Base-by-base conservation (phyloP, 768 basidiomycete genomes). In the Agrocybe pediades region DNA sequence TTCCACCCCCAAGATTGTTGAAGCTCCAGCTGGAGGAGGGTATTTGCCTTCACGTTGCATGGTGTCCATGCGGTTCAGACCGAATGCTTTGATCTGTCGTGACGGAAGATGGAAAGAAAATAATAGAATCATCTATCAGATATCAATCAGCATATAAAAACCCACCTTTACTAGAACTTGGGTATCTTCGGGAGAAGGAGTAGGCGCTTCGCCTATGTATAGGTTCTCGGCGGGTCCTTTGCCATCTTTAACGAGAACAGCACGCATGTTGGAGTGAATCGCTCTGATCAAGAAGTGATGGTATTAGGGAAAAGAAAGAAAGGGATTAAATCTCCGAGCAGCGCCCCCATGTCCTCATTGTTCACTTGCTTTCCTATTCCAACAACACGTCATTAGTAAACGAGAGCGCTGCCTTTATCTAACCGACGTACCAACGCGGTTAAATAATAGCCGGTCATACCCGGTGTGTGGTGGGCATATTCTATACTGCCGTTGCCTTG, bases 51-150 rank as follows among this genome's bases (percentile, higher is more conserved):
- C 76, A 6, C 88, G 82, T 67, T 92, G 93, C 6, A 59, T 47
- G 49, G 92, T 77, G 64, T 95, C 93, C 92, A 92, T 87, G 25
- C 94, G 80, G 70, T 95, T 95, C 54, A 95, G 70, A n/a, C 92
- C 91, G 66, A 95, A 95, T 1, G 87, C 87, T 67, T 83, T 84
- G 63, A 90, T 77, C 88, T 92, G 57, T 15, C 25, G 49, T 41
- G 50, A 21, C 41, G 33, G 54, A 42, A 51, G 24, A 19, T 21
- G 33, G 9, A 4, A 13, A 15, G 17, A 27, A 17, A 36, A 13
- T 33, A 44, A 36, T 15, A 19, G 26, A 11, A 6, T 39, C 6
- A 30, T 41, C 39, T 30, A 15, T 21, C 39, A 20, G 11, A 26
- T 13, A n/a, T 16, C 13, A 17, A 29, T 9, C 33, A 17, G 6